A percentile compares a stretch with the other conserved stretches of the same genome.
These are phyloP conservation scores for Mentha longifolia DNA, from an alignment of 257 asterid species.

Conservation along the genomic window DNA sequence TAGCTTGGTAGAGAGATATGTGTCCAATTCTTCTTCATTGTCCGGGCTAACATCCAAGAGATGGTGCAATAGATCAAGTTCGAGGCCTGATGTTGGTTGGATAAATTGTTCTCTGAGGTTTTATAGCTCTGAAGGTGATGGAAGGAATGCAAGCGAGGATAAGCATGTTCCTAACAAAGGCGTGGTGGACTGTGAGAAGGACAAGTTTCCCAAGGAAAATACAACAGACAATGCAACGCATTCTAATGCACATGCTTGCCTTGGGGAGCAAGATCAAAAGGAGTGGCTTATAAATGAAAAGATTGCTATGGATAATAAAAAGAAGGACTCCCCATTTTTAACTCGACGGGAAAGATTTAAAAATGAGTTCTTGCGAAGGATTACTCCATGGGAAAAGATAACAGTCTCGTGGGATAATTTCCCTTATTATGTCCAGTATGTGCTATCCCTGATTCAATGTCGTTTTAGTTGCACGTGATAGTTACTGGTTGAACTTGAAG, in stretches of 20 bases:
- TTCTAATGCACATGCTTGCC: conserved; percentile 79
- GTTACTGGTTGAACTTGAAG: conserved; percentile 40
- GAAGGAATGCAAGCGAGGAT: conserved; percentile 82
- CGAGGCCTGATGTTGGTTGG: conserved; percentile 49
- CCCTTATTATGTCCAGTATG: conserved; percentile 89
- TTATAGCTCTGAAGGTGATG: conserved; percentile 94
- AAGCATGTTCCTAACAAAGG: conserved; percentile 51
- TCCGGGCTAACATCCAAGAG: conserved; percentile 45
- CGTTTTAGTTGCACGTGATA: conserved; percentile 22
- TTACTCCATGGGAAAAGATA: conserved; percentile 95
- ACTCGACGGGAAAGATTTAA: conserved; percentile 72
- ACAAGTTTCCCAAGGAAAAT: conserved; percentile 46
- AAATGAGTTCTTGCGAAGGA: conserved; percentile 78
- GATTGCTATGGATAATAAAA: conserved; percentile 77
- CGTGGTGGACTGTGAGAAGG: conserved; percentile 52
- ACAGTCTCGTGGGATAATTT: conserved; percentile 91
- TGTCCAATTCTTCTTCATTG: conserved; percentile 45
- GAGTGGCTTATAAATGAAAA: conserved; percentile 91
- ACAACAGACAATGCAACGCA: conserved; percentile 37
- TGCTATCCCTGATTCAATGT: conserved; percentile 26
- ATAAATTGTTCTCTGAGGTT: conserved; percentile 50
- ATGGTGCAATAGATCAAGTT: conserved; percentile 41
- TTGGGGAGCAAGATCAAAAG: conserved; percentile 89
- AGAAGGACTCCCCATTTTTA: conserved; percentile 86
- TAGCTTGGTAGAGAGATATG: conserved; percentile 50